A percentile compares a stretch with the other conserved stretches of the same genome.
phyloP scores from a whole-genome alignment of 2,329 filamentous ascomycete species.

The Colletotrichum sp. region DNA sequence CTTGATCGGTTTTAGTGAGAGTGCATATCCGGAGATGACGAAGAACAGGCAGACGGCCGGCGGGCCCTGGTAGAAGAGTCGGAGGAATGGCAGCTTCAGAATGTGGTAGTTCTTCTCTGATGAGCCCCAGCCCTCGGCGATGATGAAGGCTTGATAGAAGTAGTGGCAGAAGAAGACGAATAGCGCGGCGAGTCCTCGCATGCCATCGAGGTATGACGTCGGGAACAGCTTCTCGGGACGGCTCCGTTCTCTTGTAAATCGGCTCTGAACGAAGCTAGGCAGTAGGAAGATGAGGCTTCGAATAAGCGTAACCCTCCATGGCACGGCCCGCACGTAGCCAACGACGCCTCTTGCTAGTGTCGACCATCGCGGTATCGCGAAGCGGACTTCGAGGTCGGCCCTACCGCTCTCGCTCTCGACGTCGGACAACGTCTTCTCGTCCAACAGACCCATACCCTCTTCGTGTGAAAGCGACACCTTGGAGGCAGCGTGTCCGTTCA shows the following conservation, averaged over 20 bases:
- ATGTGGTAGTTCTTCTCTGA: conserved; percentile 48
- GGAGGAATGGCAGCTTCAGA: conserved; percentile 58
- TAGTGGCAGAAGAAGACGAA: conserved; percentile 64
- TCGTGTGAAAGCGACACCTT: conserved; percentile 40
- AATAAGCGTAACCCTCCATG: conserved; percentile 41
- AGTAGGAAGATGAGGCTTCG: conserved; percentile 50
- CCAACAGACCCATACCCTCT: conserved; percentile 50
- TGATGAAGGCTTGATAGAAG: conserved; percentile 56
- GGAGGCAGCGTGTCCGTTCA: conserved; percentile 44
- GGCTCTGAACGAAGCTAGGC: conserved; percentile 58
- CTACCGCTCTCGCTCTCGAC: conserved; percentile 46
- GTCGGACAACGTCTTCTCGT: conserved; percentile 49
- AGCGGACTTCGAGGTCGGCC: conserved; percentile 41
- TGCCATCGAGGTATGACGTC: conserved; percentile 63
- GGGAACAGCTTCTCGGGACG: conserved; percentile 49
- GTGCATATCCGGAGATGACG: conserved; percentile 66
- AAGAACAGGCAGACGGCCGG: conserved; percentile 67
- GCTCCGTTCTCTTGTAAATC: conserved; percentile 44
- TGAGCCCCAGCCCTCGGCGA: conserved; percentile 56
- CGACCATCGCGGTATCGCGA: conserved; percentile 35
- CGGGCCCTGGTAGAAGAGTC: conserved; percentile 59
- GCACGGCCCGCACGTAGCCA: conserved; percentile 33
- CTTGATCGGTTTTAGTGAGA: conserved; percentile 59
- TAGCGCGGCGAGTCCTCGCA: conserved; percentile 61
- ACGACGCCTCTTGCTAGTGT: conserved; percentile 32